Conservation (phyloP, 140 eudicot species). For the Bidens hawaiensis region DNA sequence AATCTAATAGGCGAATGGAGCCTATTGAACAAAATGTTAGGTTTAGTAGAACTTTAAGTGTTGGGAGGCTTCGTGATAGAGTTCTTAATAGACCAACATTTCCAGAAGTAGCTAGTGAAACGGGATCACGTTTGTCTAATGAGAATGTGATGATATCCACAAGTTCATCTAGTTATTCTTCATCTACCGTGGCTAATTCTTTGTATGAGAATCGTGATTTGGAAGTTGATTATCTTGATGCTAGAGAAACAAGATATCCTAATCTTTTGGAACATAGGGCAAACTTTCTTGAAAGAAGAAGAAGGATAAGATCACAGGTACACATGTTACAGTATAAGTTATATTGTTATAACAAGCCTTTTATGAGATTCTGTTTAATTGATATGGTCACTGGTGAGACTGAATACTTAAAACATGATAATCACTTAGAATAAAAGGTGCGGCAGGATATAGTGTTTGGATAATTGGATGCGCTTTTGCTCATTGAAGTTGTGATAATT, state of each 20-base stretch:
- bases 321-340: too few species aligned
- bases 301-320: constrained; percentile 99
- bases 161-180: constrained; percentile 23
- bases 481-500: too few species aligned
- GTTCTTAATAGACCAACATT: constrained; percentile 68
- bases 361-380: too few species aligned
- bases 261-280: constrained; percentile 83
- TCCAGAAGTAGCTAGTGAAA: constrained; percentile 45
- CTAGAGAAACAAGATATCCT: constrained; percentile 57
- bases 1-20: constrained; percentile 50
- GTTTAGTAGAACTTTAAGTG: constrained; percentile 91
- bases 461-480: too few species aligned
- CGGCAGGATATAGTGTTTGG: too few species aligned
- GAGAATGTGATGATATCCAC: constrained; percentile 32
- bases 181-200: neutral
- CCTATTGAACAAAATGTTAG: constrained; percentile 73
- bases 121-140: constrained; percentile 29
- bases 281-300: constrained; percentile 79
- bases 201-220: constrained; percentile 33
- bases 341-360: too few species aligned
- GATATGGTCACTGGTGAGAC: too few species aligned
- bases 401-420: too few species aligned
- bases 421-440: too few species aligned
- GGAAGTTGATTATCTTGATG: constrained; percentile 41
- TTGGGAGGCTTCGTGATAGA: constrained; percentile 93